phyloP scores from a whole-genome alignment of 352 stramenopile genomes.

The Globisporangium uncinulatum region DNA sequence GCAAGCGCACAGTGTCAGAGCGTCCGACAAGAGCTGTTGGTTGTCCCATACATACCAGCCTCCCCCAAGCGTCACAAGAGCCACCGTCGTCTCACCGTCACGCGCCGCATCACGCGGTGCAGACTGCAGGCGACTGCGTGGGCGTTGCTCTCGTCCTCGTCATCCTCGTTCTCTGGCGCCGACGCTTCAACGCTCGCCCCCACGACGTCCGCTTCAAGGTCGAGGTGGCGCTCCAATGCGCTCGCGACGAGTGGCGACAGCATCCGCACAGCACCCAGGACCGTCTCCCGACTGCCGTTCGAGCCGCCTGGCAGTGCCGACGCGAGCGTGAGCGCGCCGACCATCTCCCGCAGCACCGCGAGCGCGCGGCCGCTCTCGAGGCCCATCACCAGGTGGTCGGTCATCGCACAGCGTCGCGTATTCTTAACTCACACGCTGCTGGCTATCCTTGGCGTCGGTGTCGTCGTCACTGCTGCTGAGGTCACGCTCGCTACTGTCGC shows the following conservation, averaged over 20 bases:
- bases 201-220: constrained; percentile 5
- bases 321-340: constrained; percentile 26
- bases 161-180: not conserved
- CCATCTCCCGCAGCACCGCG: constrained; percentile 26
- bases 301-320: constrained; percentile 18
- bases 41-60: no score
- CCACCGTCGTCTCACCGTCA: constrained; percentile 17
- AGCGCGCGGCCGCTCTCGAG: constrained; percentile 33
- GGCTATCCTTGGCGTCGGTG: not conserved
- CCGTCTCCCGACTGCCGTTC: not conserved
- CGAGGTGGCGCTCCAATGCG: constrained; percentile 9
- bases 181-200: not conserved
- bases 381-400: constrained; percentile 15
- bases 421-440: no score
- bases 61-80: not conserved
- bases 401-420: constrained; percentile 8
- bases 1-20: not conserved
- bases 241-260: not conserved
- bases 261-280: constrained; percentile 2
- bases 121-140: constrained; percentile 28
- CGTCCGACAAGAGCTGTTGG: no score
- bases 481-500: constrained; percentile 9
- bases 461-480: constrained; percentile 6
- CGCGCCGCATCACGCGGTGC: constrained; percentile 16
- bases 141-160: constrained; percentile 8